A percentile compares a stretch with the other conserved stretches of the same genome.
These are phyloP conservation scores for Tulasnella sp. DNA, from an alignment of 768 basidiomycete genomes.

Conservation along the genomic window DNA sequence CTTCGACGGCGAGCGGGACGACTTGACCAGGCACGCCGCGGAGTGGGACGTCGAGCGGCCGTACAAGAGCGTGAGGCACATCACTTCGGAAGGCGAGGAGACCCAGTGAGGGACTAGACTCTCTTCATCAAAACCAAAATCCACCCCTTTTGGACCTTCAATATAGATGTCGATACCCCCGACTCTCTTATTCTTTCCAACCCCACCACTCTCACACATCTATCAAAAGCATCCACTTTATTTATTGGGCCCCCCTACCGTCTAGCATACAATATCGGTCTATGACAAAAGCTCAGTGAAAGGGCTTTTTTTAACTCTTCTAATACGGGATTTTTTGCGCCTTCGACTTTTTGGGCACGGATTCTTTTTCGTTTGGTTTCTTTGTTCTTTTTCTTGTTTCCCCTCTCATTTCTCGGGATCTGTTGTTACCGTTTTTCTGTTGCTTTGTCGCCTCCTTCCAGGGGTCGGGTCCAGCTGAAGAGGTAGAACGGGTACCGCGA, in stretches of 20 bases:
- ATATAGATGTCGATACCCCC: neutral
- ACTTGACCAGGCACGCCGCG: conserved; percentile 23
- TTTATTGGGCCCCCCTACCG: neutral
- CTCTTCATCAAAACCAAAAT: too few relatives aligned
- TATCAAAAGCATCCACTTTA: neutral
- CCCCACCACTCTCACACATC: neutral
- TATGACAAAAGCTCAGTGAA: too few relatives aligned
- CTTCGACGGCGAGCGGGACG: conserved; percentile 26
- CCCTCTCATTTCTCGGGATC: neutral
- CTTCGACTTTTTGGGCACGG: neutral
- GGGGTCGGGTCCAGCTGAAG: too few relatives aligned
- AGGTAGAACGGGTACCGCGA: too few relatives aligned
- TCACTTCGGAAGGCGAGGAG: neutral
- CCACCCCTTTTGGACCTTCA: neutral
- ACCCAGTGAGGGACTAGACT: neutral
- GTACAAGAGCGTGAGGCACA: conserved; percentile 15
- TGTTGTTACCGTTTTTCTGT: too few relatives aligned
- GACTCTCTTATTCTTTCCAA: neutral
- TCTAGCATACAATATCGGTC: neutral
- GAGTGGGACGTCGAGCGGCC: conserved; percentile 19
- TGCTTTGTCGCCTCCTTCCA: too few relatives aligned
- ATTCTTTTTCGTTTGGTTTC: neutral
- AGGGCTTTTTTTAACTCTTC: neutral
- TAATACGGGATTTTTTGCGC: neutral
- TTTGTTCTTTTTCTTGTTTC: neutral